Evolutionary conservation across 306 rosid genomes (phyloP), one percentile per base, ranked within the genome.

Genomic region (Argentina anserina): DNA sequence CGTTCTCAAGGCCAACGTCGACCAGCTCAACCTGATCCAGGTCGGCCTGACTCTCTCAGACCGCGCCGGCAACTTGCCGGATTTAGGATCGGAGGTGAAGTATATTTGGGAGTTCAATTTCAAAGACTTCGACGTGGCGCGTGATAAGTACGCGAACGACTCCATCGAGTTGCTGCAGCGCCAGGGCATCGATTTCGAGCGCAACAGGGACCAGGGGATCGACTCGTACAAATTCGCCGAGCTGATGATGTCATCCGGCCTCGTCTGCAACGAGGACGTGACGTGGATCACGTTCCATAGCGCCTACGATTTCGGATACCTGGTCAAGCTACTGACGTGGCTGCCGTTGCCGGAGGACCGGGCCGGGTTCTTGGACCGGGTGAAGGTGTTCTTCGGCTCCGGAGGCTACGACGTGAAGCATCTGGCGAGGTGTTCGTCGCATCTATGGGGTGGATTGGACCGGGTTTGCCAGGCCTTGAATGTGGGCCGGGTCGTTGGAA

Each of bases 1-100:
- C 3, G 81, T 84, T 9, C 88, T 91, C 20, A 91, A 91, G 53
- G 97, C 96, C 37, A 91, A 91, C 75, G 97, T 91, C 0, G 96
- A 91, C 65, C 79, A 87, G 3, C 75, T 91, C 29, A 81, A 81
- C 29, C 76, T 91, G 71, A 89, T 91, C 53, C 97, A 91, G 85
- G 76, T 90, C 47, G 96, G 96, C 0, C 68, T 90, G 12, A 83
- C 93, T 0, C 85, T 90, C 3, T 72, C 96, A 0, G 93, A 90
- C 60, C 47, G 34, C 0, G 21, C 33, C 2, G 96, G 91, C 0
- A 88, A 90, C 20, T 82, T 90, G 1, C 96, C 93, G 2, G 82
- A 68, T 21, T 69, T 90, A 0, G 91, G 93, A 49, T 74, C 84
- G 17, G 8, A 72, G 15, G 37, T 65, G 13, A 21, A 4, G 8